Conservation (phyloP, 2,329 filamentous ascomycete species). For the Ophiostoma pallidulum region DNA sequence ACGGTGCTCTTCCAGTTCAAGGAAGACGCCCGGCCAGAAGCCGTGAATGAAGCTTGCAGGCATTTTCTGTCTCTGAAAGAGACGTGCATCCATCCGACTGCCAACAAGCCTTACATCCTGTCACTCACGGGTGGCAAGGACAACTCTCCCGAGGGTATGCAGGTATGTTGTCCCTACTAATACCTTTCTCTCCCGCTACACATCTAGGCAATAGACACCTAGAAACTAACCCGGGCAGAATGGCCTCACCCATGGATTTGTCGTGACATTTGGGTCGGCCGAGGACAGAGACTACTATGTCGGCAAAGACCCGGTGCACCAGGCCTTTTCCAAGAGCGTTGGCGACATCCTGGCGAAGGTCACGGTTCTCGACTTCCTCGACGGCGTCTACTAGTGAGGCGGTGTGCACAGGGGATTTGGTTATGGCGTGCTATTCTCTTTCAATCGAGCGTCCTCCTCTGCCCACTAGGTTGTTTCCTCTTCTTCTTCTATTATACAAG, state of each 20-base stretch:
- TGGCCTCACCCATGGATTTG: constrained; percentile 56
- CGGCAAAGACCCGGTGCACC: constrained; percentile 51
- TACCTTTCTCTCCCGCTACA: too few species aligned
- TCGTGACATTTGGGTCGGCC: constrained; percentile 52
- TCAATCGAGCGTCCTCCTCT: too few species aligned
- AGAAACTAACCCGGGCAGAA: too few species aligned
- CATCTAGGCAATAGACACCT: too few species aligned
- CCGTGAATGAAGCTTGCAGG: background rate
- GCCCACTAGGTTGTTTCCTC: too few species aligned
- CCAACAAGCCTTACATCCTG: constrained; percentile 49
- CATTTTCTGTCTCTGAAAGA: constrained; percentile 38
- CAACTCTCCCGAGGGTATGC: constrained; percentile 50
- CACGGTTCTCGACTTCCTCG: constrained; percentile 7
- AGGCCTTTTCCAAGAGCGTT: constrained; percentile 34
- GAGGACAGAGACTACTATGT: constrained; percentile 61
- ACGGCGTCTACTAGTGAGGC: constrained; percentile 17
- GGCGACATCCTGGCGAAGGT: constrained; percentile 1
- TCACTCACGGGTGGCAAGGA: constrained; percentile 48
- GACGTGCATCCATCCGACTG: constrained; percentile 50
- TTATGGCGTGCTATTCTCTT: too few species aligned
- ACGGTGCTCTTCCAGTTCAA: constrained; percentile 7
- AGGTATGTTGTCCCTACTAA: constrained; percentile 23
- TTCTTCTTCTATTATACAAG: too few species aligned
- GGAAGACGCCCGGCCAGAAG: constrained; percentile 1
- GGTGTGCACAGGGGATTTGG: too few species aligned